Percentiles rank a stretch among this genome's conserved stretches.
phyloP scores from a whole-genome alignment of 2,329 filamentous ascomycete genomes.

The Sclerotinia minor region DNA sequence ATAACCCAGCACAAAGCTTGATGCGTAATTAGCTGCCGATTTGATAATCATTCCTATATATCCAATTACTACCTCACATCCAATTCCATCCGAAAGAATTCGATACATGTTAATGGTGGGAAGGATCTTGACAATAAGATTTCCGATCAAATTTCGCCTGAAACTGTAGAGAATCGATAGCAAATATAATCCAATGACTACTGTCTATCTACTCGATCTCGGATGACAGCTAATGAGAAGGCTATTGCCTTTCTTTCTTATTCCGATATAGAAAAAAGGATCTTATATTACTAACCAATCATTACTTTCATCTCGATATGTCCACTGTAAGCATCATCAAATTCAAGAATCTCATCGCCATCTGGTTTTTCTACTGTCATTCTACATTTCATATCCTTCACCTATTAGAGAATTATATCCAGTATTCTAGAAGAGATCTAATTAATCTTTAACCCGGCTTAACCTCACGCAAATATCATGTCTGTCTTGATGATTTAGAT shows the following conservation, averaged over 20 bases:
- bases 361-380: background rate
- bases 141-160: too few relatives aligned
- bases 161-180: too few relatives aligned
- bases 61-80: too few relatives aligned
- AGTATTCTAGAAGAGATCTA: background rate
- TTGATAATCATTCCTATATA: too few relatives aligned
- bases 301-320: too few relatives aligned
- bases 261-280: too few relatives aligned
- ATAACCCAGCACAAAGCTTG: background rate
- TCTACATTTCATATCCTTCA: background rate
- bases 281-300: too few relatives aligned
- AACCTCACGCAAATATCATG: too few relatives aligned
- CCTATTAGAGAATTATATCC: background rate
- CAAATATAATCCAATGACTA: background rate
- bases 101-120: too few relatives aligned
- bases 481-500: background rate
- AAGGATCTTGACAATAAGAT: too few relatives aligned
- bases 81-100: too few relatives aligned
- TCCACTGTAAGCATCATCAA: background rate
- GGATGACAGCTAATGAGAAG: accelerated
- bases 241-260: accelerated
- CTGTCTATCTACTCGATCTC: accelerated
- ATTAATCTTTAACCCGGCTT: background rate
- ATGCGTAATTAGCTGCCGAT: too few relatives aligned
- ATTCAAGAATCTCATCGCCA: background rate